Percentiles rank a stretch among this genome's conserved stretches.
These are phyloP conservation scores for Terfezia boudieri DNA, from an alignment of 495 filamentous ascomycete genomes.

Conservation along the genomic window DNA sequence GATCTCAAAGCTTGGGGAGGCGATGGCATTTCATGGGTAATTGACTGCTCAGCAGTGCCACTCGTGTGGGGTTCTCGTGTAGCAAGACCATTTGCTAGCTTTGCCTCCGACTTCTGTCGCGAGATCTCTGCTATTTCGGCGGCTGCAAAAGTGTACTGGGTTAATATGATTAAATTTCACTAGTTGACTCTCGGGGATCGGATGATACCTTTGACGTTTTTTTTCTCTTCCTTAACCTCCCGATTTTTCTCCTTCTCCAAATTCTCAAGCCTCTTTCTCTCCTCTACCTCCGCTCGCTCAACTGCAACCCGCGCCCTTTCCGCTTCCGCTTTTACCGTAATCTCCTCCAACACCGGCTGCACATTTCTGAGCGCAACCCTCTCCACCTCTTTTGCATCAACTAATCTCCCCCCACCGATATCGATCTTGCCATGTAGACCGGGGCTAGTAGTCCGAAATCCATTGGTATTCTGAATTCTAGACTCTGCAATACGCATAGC, in stretches of 20 bases:
- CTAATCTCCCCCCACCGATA: slow-evolving; percentile 58
- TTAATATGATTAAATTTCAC: too few relatives aligned
- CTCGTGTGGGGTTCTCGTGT: too few relatives aligned
- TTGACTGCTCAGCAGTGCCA: too few relatives aligned
- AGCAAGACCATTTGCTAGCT: too few relatives aligned
- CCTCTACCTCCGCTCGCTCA: slow-evolving; percentile 25
- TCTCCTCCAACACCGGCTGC: slow-evolving; percentile 82
- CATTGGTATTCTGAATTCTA: background rate
- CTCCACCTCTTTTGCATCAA: slow-evolving; percentile 61
- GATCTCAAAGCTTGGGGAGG: too few relatives aligned
- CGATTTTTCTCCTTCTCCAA: slow-evolving; percentile 23
- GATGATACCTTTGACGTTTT: slow-evolving; percentile 9
- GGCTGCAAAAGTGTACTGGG: too few relatives aligned
- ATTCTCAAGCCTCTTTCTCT: slow-evolving; percentile 21
- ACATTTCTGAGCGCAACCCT: slow-evolving; percentile 55
- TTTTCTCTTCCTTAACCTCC: slow-evolving; percentile 24
- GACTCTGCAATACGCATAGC: slow-evolving; percentile 6
- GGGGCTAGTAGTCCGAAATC: background rate
- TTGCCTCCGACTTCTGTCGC: too few relatives aligned
- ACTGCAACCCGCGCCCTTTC: slow-evolving; percentile 39
- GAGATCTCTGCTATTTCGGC: too few relatives aligned
- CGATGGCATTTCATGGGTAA: too few relatives aligned
- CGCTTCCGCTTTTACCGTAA: slow-evolving; percentile 48
- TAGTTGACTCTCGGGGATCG: background rate
- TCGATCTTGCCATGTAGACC: slow-evolving; percentile 41